Evolutionary conservation across 495 filamentous ascomycete species (phyloP), one percentile per base, ranked within the genome.

Genomic region (Stereocaulon alpinum): DNA sequence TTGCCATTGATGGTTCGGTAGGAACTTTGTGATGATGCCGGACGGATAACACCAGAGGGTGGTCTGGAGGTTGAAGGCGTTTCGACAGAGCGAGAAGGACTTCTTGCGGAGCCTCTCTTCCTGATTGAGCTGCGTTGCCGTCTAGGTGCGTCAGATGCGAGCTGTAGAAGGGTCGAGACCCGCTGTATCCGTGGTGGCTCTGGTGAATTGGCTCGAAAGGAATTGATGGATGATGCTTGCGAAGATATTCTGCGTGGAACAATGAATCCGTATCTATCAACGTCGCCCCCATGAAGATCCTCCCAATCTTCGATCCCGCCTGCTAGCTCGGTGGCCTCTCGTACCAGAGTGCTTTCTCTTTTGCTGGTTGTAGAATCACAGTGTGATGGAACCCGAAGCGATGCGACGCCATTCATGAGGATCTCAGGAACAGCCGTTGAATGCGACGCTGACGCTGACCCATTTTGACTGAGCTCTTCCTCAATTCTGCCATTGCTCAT

Each of bases 211-310:
- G 63, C 56, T 73, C 60, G 69, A 71, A 58, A 68, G 62, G 63
- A 76, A 61, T 54, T 63, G 5, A 55, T 40, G 17, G 64, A 65
- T 53, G 66, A 64, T 4, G 53, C 56, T 18, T 57, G 44, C 41
- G 64, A 67, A 22, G 65, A 63, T 4, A 41, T 70, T 57, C 65
- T 75, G 47, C 69, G 73, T 67, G 67, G 74, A 61, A 76, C 79
- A 70, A 99, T 97, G 74, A 99, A 99, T 18, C 93, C 93, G 70
- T 97, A 99, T 61, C 86, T 74, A 72, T 99, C 93, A 44, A 97
- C 87, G 69, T 95, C 88, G 42, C 76, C 79, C n/a, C 81, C 86
- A n/a, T 85, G 77, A 12, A 99, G 73, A 70, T 96, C 86, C 65
- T 92, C 86, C 94, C 93, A 99, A 66, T 96, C 91, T 67, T 99